phyloP scores from a whole-genome alignment of 305 asterid species.

The Plantago coronopus region DNA sequence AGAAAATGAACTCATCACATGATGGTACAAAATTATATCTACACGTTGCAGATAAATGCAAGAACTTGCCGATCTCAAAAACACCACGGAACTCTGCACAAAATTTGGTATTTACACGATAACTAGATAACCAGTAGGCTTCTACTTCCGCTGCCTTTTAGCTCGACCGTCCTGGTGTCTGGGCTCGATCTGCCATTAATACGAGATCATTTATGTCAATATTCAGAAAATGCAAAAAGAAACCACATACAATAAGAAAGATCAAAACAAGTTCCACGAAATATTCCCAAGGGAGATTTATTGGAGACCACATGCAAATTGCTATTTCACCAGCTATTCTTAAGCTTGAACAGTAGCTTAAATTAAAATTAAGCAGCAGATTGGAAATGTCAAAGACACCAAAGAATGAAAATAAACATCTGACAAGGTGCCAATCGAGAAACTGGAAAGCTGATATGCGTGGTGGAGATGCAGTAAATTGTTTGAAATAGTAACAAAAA shows the following conservation, averaged over 20 bases:
- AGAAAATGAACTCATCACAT: background rate
- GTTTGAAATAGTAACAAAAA: slow-evolving; percentile 2
- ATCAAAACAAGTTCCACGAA: background rate
- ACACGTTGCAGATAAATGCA: slow-evolving; percentile 29
- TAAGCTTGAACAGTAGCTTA: background rate
- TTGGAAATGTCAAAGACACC: background rate
- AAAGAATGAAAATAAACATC: background rate
- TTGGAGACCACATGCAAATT: background rate
- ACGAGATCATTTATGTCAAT: slow-evolving; percentile 18
- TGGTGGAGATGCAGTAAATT: background rate
- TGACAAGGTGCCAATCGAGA: slow-evolving; percentile 8
- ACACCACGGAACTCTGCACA: slow-evolving; percentile 13
- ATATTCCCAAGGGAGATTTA: background rate
- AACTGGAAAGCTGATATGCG: slow-evolving; percentile 6
- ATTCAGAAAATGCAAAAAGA: background rate
- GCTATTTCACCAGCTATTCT: background rate
- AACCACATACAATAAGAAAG: background rate
- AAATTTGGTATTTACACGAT: slow-evolving; percentile 10
- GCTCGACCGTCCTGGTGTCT: slow-evolving; percentile 45
- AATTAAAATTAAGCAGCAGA: background rate
- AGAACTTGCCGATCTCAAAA: slow-evolving; percentile 6
- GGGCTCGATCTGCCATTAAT: slow-evolving; percentile 49
- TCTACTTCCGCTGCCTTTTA: slow-evolving; percentile 55
- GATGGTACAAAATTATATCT: slow-evolving; percentile 25
- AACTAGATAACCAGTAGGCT: background rate